Evolutionary conservation across 139 green algal genomes (phyloP).

Genomic region (Deuterostichococcus epilithicus): DNA sequence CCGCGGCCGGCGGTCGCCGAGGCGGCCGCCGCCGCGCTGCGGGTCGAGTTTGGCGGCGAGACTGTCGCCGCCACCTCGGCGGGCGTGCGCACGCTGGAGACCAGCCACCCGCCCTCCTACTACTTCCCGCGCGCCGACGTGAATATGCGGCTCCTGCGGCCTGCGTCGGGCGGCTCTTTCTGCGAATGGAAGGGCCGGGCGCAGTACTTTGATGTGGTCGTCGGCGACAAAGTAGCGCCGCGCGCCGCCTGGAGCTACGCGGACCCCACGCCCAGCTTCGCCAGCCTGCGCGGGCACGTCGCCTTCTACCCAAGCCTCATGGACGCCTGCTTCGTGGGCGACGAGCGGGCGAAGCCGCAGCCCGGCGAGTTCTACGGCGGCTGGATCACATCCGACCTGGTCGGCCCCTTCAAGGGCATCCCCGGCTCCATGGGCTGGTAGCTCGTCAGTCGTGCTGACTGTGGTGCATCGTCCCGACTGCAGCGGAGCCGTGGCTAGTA

Average conservation of each 20-base stretch:
- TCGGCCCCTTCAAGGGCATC: constrained; percentile 45
- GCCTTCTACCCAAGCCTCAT: constrained; percentile 33
- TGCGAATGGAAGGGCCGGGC: constrained; percentile 55
- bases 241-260: constrained; percentile 41
- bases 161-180: constrained; percentile 15
- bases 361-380: constrained; percentile 48
- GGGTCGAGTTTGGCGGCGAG: background rate
- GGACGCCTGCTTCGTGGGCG: constrained; percentile 22
- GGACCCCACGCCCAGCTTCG: constrained; percentile 33
- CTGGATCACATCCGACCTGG: constrained; percentile 37
- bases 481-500: no score
- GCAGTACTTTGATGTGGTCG: constrained; percentile 35
- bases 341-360: constrained; percentile 37
- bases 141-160: constrained; percentile 4
- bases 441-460: no score
- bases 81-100: no score
- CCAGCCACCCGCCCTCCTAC: constrained; percentile 3
- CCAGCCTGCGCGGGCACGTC: constrained; percentile 26
- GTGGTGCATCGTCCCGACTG: no score
- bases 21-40: background rate
- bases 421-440: constrained; percentile 40
- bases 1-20: background rate
- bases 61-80: background rate
- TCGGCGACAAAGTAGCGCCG: constrained; percentile 1
- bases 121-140: constrained; percentile 25